Percentiles rank a stretch among this genome's conserved stretches.
Conservation (phyloP, 176 grass and related monocot species). For the Tillandsia leiboldiana region DNA sequence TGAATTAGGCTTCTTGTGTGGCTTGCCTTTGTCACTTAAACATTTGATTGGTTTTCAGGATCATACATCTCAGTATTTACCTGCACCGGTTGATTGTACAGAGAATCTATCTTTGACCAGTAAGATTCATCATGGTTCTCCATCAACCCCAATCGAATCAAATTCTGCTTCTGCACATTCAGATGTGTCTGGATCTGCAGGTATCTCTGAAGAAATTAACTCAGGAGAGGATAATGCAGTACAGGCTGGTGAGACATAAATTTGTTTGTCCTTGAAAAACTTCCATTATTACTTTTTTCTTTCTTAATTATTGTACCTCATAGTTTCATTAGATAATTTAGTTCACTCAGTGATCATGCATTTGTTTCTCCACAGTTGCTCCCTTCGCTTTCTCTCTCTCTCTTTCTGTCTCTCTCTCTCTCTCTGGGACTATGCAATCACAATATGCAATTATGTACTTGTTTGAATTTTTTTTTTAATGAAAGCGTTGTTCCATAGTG, state of each 20-base stretch:
- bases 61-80: conserved; percentile 22
- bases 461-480: too few relatives aligned
- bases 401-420: not conserved
- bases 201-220: conserved; percentile 59
- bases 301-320: not conserved
- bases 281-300: not conserved
- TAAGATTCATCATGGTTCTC: conserved; percentile 39
- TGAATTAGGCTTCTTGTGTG: not conserved
- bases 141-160: conserved; percentile 42
- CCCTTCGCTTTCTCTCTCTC: not conserved
- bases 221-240: conserved; percentile 34
- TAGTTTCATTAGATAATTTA: not conserved
- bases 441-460: too few relatives aligned
- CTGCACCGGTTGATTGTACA: conserved; percentile 28
- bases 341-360: not conserved
- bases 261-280: not conserved
- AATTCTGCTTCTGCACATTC: conserved; percentile 46
- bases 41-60: conserved; percentile 31
- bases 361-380: not conserved
- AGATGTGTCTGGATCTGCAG: conserved; percentile 36
- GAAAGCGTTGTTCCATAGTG: too few relatives aligned
- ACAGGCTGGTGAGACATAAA: conserved; percentile 41
- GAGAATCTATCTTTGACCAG: conserved; percentile 27
- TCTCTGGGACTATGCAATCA: not conserved
- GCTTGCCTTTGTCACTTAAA: not conserved